Evolutionary conservation across 768 basidiomycete species (phyloP).

Genomic region (Strobilomyces dryophilus): DNA sequence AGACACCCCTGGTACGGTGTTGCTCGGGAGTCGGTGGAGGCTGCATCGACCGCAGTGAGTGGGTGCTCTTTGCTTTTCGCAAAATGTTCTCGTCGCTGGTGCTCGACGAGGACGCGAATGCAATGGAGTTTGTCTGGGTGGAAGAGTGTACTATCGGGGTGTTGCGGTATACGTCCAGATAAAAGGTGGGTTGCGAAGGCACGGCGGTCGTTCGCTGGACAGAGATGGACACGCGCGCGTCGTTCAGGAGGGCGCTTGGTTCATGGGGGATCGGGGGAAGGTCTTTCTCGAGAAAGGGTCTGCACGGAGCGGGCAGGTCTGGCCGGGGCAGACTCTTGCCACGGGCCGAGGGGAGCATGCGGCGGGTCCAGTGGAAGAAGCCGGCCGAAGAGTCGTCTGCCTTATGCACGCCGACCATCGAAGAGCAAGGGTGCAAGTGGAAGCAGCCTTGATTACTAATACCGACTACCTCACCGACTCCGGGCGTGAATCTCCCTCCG

Average conservation of each 20-base stretch:
- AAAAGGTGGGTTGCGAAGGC: constrained; percentile 52
- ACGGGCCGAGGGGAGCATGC: constrained; percentile 34
- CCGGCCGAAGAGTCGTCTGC: constrained; percentile 42
- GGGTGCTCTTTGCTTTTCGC: constrained; percentile 53
- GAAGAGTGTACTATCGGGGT: constrained; percentile 41
- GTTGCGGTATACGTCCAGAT: constrained; percentile 54
- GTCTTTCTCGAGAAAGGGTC: constrained; percentile 37
- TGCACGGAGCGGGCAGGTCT: constrained; percentile 10
- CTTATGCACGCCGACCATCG: constrained; percentile 44
- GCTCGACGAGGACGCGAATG: constrained; percentile 33
- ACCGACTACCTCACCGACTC: background rate
- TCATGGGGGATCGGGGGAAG: constrained; percentile 43
- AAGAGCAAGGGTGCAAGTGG: background rate
- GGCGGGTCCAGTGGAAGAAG: constrained; percentile 67
- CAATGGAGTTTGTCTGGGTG: constrained; percentile 46
- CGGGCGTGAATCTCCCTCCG: constrained; percentile 50
- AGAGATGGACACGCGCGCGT: constrained; percentile 13
- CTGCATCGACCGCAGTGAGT: constrained; percentile 21
- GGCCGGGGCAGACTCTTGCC: constrained; percentile 22
- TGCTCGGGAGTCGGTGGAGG: constrained; percentile 10
- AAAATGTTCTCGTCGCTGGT: constrained; percentile 22
- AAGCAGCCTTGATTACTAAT: constrained; percentile 9
- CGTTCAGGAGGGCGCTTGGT: constrained; percentile 4
- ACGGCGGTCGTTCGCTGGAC: constrained; percentile 20
- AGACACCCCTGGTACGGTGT: constrained; percentile 50